These are phyloP conservation scores for Aureobasidium zeae DNA, from an alignment of 2,329 filamentous ascomycete species.

Conservation along the genomic window DNA sequence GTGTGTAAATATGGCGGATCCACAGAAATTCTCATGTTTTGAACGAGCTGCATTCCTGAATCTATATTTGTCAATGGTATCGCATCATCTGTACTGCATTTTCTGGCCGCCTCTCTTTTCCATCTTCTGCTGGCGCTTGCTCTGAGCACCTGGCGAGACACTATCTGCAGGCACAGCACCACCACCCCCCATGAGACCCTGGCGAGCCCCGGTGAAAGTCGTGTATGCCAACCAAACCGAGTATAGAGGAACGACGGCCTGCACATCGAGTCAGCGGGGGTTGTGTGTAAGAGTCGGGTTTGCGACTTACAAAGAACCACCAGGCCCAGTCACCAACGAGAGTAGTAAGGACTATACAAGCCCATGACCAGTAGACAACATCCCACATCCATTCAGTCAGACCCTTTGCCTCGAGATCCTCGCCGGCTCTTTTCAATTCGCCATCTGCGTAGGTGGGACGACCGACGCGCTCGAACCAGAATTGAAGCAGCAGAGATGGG, in stretches of 20 bases:
- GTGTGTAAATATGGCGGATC: neutral
- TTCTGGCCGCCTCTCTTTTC: constrained; percentile 44
- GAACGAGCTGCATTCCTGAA: constrained; percentile 4
- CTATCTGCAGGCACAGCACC: constrained; percentile 27
- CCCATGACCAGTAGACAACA: constrained; percentile 89
- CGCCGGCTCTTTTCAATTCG: constrained; percentile 66
- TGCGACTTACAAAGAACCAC: constrained; percentile 46
- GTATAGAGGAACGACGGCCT: constrained; percentile 37
- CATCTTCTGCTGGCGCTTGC: constrained; percentile 43
- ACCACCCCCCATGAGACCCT: constrained; percentile 36
- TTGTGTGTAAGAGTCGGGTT: neutral
- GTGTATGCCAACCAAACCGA: constrained; percentile 37
- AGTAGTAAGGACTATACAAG: constrained; percentile 59
- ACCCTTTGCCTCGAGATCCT: constrained; percentile 78
- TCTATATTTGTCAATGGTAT: constrained; percentile 1
- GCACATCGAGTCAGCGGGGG: neutral
- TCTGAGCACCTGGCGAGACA: constrained; percentile 25
- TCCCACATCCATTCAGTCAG: constrained; percentile 99
- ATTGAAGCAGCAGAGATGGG: constrained; percentile 71
- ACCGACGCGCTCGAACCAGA: constrained; percentile 74
- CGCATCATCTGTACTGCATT: constrained; percentile 37
- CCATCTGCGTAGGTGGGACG: constrained; percentile 61
- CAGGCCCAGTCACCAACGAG: constrained; percentile 74
- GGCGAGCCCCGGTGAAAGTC: constrained; percentile 37
- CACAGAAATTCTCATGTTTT: constrained; percentile 1